Base-by-base conservation (phyloP, 176 grass and related monocot genomes). In the Eragrostis nindensis region DNA sequence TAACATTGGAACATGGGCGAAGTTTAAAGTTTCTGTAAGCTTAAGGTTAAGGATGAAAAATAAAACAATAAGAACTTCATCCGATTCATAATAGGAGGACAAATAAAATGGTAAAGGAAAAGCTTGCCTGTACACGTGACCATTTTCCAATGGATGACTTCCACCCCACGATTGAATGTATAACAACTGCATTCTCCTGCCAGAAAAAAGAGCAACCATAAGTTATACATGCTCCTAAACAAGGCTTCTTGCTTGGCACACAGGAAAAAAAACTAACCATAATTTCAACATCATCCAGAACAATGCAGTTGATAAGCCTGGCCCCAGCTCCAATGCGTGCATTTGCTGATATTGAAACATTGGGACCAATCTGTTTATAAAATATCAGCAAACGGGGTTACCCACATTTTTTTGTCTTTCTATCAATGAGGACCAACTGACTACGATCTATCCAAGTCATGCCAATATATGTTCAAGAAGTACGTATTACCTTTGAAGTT, bases 281-380 rank as follows among this genome's bases (percentile, higher is more conserved):
- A 80, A 99, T 99, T 96, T 99, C 97, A 74, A 96, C 97, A 87
- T 96, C 89, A 79, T 99, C 97, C 53, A 99, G 75, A 88, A 99
- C 91, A 59, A 99, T 99, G 70, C 97, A 99, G 85, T 88, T 91
- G 62, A 99, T 99, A 57, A 99, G 97, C 89, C 97, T 91, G 62
- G 70, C 97, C 54, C 97, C 97, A 78, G 97, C 89, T 86, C 97
- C 97, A 86, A 99, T 88, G 16, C 93, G 86, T 21, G 97, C 97
- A 88, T 99, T 99, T 79, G 97, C 97, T 71, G 97, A 95, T 88
- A 99, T 90, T 2, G 97, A 99, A 46, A 99, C 97, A 88, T 99
- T 99, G n/a, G 97, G 97, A 65, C 97, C 97, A 38, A 99, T 95
- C 97, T 99, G 92, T 80, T 73, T 52, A 68, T 26, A 64, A 44